These are phyloP conservation scores for Dactylellina drechsleri DNA, from an alignment of 2,329 filamentous ascomycete genomes.

Conservation along the genomic window DNA sequence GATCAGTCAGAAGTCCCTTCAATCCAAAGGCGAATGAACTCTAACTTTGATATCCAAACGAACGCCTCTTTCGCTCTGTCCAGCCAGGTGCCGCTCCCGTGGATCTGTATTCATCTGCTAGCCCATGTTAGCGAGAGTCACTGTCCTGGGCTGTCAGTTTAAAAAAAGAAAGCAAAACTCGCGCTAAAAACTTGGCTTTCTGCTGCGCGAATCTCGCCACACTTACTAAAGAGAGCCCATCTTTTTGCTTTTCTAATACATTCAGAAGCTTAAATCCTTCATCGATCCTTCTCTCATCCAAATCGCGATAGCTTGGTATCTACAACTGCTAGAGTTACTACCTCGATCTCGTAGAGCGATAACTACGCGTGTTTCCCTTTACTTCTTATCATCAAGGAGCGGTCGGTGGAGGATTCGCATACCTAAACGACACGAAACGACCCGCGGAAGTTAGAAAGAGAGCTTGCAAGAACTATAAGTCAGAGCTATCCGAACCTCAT, in stretches of 20 bases:
- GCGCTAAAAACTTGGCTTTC: slow-evolving; percentile 4
- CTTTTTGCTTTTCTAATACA: background rate
- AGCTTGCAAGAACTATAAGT: background rate
- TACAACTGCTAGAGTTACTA: background rate
- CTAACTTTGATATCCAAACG: too few species aligned
- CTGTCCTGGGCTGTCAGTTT: too few species aligned
- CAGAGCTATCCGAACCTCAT: background rate
- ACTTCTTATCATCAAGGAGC: background rate
- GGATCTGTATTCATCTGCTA: background rate
- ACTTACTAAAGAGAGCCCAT: background rate
- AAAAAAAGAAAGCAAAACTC: background rate
- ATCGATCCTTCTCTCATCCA: slow-evolving; percentile 26
- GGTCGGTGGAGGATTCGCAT: background rate
- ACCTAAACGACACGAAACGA: background rate
- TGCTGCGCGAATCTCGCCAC: slow-evolving; percentile 1
- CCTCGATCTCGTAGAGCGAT: background rate
- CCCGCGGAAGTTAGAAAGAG: background rate
- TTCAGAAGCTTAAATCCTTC: background rate
- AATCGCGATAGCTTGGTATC: slow-evolving; percentile 33
- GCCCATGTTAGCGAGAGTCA: background rate
- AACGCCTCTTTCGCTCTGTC: too few species aligned
- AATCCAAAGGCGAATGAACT: too few species aligned
- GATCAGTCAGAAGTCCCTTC: too few species aligned
- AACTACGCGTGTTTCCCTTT: background rate
- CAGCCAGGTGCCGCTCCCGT: too few species aligned